Conservation (phyloP, 1,284 basidiomycete genomes). For the Serendipita sp. region DNA sequence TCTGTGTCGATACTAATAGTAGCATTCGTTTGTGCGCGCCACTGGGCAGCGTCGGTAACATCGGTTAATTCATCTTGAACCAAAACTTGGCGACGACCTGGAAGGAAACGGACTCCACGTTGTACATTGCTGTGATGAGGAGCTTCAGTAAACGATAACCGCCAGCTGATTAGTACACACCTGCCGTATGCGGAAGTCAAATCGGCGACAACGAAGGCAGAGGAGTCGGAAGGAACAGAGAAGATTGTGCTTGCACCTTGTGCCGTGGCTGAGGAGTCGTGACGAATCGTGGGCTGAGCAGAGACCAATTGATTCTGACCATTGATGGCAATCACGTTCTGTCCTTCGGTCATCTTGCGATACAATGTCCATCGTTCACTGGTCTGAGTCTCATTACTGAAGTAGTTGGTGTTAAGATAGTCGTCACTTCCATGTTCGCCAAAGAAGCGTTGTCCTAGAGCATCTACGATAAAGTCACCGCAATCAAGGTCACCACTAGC, state of each 20-base stretch:
- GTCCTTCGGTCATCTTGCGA: constrained; percentile 40
- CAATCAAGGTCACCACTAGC: constrained; percentile 22
- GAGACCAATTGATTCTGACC: constrained; percentile 31
- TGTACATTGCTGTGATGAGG: constrained; percentile 20
- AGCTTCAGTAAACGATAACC: constrained; percentile 9
- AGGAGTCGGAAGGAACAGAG: constrained; percentile 27
- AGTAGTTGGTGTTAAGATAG: constrained; percentile 29
- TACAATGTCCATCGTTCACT: constrained; percentile 33
- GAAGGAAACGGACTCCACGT: constrained; percentile 39
- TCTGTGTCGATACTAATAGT: constrained; percentile 17
- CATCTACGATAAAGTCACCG: constrained; percentile 41
- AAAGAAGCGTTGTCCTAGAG: constrained; percentile 40
- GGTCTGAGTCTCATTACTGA: constrained; percentile 21
- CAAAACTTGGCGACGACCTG: constrained; percentile 37
- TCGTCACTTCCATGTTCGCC: constrained; percentile 38
- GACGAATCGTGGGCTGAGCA: constrained; percentile 24
- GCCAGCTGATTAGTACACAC: constrained; percentile 10
- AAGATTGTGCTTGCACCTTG: constrained; percentile 31
- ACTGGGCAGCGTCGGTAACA: constrained; percentile 23
- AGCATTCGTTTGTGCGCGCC: constrained; percentile 35
- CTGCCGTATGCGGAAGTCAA: constrained; percentile 31
- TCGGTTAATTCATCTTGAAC: constrained; percentile 27
- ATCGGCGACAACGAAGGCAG: constrained; percentile 35
- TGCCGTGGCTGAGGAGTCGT: constrained; percentile 26
- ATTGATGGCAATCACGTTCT: constrained; percentile 38